Evolutionary conservation across 73 alveolate genomes (phyloP), one percentile per base, ranked within the genome.

Genomic region (Symbiodinium pilosum): DNA sequence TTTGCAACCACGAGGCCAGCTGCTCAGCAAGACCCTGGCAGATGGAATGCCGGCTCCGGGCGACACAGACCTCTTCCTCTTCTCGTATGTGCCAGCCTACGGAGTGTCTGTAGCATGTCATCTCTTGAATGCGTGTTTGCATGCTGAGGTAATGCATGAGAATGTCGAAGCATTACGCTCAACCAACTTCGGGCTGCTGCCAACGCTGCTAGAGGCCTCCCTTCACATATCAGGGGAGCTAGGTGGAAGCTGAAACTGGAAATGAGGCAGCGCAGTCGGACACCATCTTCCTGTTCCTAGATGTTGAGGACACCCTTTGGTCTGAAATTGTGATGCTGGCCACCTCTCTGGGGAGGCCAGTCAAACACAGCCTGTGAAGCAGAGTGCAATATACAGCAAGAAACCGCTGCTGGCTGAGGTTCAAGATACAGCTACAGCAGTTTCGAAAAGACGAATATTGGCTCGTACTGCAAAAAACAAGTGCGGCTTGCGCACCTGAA

Each of bases 271-370:
- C 81, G 38, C 81, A 38, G 81, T 38, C 81, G 32, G 81, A 38
- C 30, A 38, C 81, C 81, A 64, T 64, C 81, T 64, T 64, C 38
- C 81, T 64, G 12, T 64, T 64, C 81, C 81, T 64, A 4, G 81
- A 64, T n/a, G 81, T 64, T n/a, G 81, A 64, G 39, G 81, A 64
- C 34, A 64, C 81, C 20, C 81, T 64, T n/a, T 64, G 81, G 81
- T 20, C 81, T 18, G 81, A 64, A 64, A 64, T 64, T 64, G 81
- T 38, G 24, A 38, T 38, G 4, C 81, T 64, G 81, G 81, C 81
- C 24, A 38, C 81, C 30, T 64, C 81, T 38, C 38, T 28, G 4
- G 81, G 81, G 38, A 64, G 81, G 81, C 81, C 38, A 47, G 6
- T 12, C 38, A 3, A 28, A n/a, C 81, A 0, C 30, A 30, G 81